Evolutionary conservation across 2,329 filamentous ascomycete species (phyloP).

Genomic region (Xenosphaeropsis pyriputrescens): DNA sequence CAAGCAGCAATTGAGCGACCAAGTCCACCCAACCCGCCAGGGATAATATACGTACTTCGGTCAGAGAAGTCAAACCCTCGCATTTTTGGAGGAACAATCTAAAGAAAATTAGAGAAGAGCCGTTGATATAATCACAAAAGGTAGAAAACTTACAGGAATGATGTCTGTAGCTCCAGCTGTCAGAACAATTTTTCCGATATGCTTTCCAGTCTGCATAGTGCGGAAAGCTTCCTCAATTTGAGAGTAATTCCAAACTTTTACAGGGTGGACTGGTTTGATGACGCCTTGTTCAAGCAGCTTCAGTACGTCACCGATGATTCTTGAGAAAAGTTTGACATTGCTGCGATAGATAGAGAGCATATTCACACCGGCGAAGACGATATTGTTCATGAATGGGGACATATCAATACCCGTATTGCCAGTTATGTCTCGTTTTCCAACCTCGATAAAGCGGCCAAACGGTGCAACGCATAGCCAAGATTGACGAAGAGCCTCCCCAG

Average conservation of each 20-base stretch:
- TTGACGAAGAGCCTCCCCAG: conserved; percentile 9
- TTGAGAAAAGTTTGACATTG: not conserved
- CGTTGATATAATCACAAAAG: too few relatives aligned
- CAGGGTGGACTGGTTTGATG: conserved; percentile 11
- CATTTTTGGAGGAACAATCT: too few relatives aligned
- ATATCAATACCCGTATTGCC: not conserved
- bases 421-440: conserved; percentile 17
- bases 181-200: conserved; percentile 13
- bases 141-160: conserved; percentile 22
- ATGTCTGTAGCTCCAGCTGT: conserved; percentile 22
- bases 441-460: conserved; percentile 23
- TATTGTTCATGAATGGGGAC: conserved; percentile 1
- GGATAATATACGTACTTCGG: conserved; percentile 14
- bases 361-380: not conserved
- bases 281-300: not conserved
- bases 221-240: conserved; percentile 5
- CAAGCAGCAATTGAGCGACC: conserved; percentile 10
- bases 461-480: conserved; percentile 19
- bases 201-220: conserved; percentile 5
- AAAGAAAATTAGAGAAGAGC: too few relatives aligned
- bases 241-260: conserved; percentile 22
- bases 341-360: not conserved
- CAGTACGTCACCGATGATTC: not conserved
- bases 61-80: too few relatives aligned
- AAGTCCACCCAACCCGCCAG: conserved; percentile 12